These are phyloP conservation scores for Aegilops tauschii DNA, from an alignment of 176 grass and related monocot genomes.

Conservation along the genomic window DNA sequence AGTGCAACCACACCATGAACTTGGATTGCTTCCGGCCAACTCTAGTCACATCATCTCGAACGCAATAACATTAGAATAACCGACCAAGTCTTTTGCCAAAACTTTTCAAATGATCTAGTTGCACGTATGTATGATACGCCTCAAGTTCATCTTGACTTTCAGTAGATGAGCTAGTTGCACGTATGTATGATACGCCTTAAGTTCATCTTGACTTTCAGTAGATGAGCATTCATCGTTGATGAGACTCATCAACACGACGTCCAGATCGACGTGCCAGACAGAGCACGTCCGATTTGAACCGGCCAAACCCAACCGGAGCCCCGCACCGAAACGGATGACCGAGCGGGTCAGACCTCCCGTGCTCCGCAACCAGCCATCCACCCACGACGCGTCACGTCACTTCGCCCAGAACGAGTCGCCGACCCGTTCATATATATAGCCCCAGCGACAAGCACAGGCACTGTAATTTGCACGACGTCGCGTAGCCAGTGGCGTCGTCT, in stretches of 20 bases:
- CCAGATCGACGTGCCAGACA: background rate
- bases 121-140: no score
- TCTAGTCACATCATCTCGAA: no score
- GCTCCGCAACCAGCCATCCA: background rate
- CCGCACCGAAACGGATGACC: background rate
- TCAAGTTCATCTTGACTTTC: no score
- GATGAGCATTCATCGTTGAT: background rate
- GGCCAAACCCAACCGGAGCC: background rate
- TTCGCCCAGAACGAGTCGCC: conserved; percentile 1
- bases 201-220: no score
- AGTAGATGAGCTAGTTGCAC: no score
- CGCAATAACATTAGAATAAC: no score
- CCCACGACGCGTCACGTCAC: background rate
- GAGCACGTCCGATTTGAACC: conserved; percentile 20
- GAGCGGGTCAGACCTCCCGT: background rate
- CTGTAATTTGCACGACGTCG: background rate
- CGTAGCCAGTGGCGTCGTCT: background rate
- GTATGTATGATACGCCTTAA: no score
- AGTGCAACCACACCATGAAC: no score
- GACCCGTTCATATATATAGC: background rate
- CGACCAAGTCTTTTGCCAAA: no score
- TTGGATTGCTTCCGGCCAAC: no score
- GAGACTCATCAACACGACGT: background rate
- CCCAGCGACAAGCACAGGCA: background rate
- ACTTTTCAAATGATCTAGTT: no score